phyloP scores from a whole-genome alignment of 2,329 filamentous ascomycete genomes.

The Scleromitrula shiraiana region DNA sequence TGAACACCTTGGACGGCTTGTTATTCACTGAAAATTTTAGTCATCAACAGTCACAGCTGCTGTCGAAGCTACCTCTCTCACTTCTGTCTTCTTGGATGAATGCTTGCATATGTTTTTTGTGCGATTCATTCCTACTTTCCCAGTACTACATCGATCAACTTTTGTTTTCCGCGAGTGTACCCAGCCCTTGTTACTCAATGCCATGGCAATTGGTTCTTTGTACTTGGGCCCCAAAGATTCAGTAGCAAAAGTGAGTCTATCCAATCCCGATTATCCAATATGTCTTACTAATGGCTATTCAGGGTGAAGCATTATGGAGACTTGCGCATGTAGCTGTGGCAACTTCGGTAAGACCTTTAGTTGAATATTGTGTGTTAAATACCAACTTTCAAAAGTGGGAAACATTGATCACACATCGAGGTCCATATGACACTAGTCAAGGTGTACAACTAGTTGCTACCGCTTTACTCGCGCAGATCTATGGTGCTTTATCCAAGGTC shows the following conservation, averaged over 20 bases:
- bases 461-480: constrained; percentile 36
- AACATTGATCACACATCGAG: constrained; percentile 35
- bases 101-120: constrained; percentile 41
- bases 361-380: neutral
- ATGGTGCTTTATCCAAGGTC: constrained; percentile 34
- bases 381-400: constrained; percentile 31
- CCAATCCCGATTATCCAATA: neutral
- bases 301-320: constrained; percentile 37
- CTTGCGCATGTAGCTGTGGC: constrained; percentile 37
- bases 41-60: constrained; percentile 38
- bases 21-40: constrained; percentile 17
- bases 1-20: neutral
- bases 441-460: constrained; percentile 38
- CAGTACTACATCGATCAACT: constrained; percentile 36
- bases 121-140: constrained; percentile 38
- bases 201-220: constrained; percentile 38
- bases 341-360: constrained; percentile 27
- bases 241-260: constrained; percentile 28
- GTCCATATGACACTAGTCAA: constrained; percentile 35
- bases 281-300: neutral
- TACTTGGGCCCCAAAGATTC: constrained; percentile 37
- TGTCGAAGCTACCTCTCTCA: constrained; percentile 36
- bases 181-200: constrained; percentile 36
- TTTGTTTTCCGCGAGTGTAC: constrained; percentile 38
- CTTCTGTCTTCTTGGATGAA: constrained; percentile 38